Base-by-base conservation (phyloP, 2,329 filamentous ascomycete species). In the Aspergillus luchuensis region DNA sequence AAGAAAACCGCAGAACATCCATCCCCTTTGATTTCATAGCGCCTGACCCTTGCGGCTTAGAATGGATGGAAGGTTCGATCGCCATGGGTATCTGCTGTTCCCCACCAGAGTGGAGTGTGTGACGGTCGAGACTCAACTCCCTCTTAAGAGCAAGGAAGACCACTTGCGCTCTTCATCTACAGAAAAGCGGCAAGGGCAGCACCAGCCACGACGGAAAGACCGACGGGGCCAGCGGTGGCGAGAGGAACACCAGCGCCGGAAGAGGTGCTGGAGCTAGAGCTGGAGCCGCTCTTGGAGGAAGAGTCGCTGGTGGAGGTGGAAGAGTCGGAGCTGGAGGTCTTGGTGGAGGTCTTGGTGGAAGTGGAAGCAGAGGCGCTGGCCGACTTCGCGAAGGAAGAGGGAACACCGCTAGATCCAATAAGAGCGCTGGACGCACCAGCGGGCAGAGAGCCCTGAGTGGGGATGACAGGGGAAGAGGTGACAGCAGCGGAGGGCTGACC, bases 161-260 rank as follows among this genome's bases (percentile, higher is more conserved):
- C 17, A 43, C 33, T 55, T 28, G 36, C 13, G 19, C n/a, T 33
- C 23, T 48, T 57, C 43, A 36, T 63, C 75, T 76, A 80, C 65
- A 80, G 68, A 63, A 81, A 72, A 65, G 76, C 76, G 66, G 77
- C 76, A 50, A 81, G 67, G 52, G 77, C 71, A 62, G 74, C 72
- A 69, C 78, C 79, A 64, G 78, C 79, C 21, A 79, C 69, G 54
- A 79, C 68, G 41, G 72, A 72, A 59, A 80, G 68, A 23, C 72
- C 70, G 25, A 70, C 64, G 28, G 78, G 73, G 57, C 64, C 76
- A 52, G 74, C 74, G 36, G 76, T 79, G 58, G 72, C 72, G 38
- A 76, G 66, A 59, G 75, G 68, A 59, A 74, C 70, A 64, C 64
- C 73, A 45, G 67, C 71, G n/a, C 68, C 69, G 48, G 70, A 72